phyloP scores from a whole-genome alignment of 169 alveolate species.

The Plasmodium blacklocki region DNA sequence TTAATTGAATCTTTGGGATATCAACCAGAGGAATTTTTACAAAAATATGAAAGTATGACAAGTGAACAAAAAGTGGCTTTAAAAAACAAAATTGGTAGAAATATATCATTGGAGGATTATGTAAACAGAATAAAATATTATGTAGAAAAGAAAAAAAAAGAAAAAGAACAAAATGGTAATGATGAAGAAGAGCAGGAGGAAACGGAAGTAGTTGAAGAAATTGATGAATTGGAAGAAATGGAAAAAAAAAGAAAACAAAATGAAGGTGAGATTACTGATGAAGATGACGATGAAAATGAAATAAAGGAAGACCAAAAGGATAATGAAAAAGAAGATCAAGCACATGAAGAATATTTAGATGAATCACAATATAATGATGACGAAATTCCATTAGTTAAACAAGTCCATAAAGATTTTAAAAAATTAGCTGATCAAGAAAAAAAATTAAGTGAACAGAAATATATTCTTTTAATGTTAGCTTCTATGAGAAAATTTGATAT shows the following conservation, averaged over 20 bases:
- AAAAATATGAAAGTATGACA: conserved; percentile 46
- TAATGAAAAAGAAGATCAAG: neutral
- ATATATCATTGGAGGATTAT: conserved; percentile 37
- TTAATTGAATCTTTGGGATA: conserved; percentile 42
- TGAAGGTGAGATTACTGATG: conserved; percentile 13
- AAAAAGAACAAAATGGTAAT: conserved; percentile 3
- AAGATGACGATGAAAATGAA: conserved; percentile 24
- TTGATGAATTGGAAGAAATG: neutral
- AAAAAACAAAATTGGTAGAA: conserved; percentile 44
- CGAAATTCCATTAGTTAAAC: conserved; percentile 18
- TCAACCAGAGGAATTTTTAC: conserved; percentile 30
- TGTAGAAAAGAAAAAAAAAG: conserved; percentile 22
- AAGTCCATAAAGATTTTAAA: conserved; percentile 16
- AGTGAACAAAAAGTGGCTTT: conserved; percentile 28
- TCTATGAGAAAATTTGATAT: conserved; percentile 32
- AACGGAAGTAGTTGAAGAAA: neutral
- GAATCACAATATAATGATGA: neutral
- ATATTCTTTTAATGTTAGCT: conserved; percentile 32
- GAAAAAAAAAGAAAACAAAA: neutral
- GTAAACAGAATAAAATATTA: conserved; percentile 18
- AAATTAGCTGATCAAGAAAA: conserved; percentile 22
- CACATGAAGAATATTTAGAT: conserved; percentile 3
- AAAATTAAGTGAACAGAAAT: conserved; percentile 18
- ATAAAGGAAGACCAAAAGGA: neutral
- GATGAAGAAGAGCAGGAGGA: neutral